These are phyloP conservation scores for bread wheat (Triticum aestivum) DNA, from an alignment of 176 grass and related monocot genomes.

Conservation along the genomic window DNA sequence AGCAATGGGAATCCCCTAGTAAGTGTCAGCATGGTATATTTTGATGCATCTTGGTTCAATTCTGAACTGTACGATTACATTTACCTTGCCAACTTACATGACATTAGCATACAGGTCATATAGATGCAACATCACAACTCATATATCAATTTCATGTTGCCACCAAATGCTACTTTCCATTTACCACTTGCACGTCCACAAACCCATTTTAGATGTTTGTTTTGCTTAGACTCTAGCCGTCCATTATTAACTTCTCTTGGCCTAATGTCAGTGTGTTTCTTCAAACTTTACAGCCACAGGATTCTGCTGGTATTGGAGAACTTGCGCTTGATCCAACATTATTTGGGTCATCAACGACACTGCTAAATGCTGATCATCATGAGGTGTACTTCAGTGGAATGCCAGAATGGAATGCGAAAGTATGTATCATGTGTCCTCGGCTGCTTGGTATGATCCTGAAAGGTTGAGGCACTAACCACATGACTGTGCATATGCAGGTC, in stretches of 20 bases:
- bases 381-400: slow-evolving; percentile 89
- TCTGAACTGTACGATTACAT: background rate
- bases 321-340: slow-evolving; percentile 83
- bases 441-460: background rate
- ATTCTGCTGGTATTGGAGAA: slow-evolving; percentile 70
- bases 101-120: background rate
- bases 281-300: slow-evolving; percentile 50
- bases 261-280: background rate
- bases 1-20: slow-evolving; percentile 62
- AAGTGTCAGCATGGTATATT: slow-evolving; percentile 32
- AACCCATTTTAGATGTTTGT: background rate
- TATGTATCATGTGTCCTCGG: slow-evolving; percentile 8
- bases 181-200: background rate
- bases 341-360: slow-evolving; percentile 77
- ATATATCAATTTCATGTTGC: background rate
- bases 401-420: slow-evolving; percentile 77
- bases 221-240: background rate
- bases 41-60: background rate
- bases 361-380: slow-evolving; percentile 89
- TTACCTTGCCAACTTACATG: background rate
- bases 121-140: background rate
- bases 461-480: slow-evolving; percentile 24
- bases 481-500: slow-evolving; percentile 44
- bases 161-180: background rate
- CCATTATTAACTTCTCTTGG: background rate